phyloP scores from a whole-genome alignment of 192 early-diverging fungal genomes.

The Mortierella alpina region DNA sequence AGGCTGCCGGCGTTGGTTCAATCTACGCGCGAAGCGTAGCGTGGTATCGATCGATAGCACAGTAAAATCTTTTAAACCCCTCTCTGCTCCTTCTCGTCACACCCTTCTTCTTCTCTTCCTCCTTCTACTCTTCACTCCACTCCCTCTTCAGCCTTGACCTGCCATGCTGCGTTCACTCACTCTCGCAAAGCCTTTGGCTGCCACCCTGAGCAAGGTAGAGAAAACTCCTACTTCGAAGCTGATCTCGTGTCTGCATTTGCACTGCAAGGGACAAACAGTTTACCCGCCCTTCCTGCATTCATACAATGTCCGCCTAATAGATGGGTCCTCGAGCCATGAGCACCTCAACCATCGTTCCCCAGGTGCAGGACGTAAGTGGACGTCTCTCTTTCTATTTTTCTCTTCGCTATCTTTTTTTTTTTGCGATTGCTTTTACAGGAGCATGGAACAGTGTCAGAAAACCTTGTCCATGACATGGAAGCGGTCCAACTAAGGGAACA shows the following conservation, averaged over 20 bases:
- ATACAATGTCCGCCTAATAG: not conserved
- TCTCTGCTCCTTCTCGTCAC: slow-evolving; percentile 2
- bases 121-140: not conserved
- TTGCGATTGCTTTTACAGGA: not conserved
- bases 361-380: slow-evolving; percentile 35
- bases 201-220: slow-evolving; percentile 31
- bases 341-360: slow-evolving; percentile 29
- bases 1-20: too few species aligned
- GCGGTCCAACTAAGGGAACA: too few species aligned
- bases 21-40: too few species aligned
- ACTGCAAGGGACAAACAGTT: not conserved
- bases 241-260: not conserved
- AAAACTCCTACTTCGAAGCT: not conserved
- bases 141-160: slow-evolving; percentile 6
- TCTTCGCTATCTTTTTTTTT: not conserved
- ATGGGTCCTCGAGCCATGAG: slow-evolving; percentile 44
- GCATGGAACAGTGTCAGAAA: too few species aligned
- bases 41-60: too few species aligned
- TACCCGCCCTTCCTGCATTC: not conserved
- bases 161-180: slow-evolving; percentile 27
- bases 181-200: slow-evolving; percentile 31
- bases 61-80: not conserved
- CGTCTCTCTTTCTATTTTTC: not conserved
- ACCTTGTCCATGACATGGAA: too few species aligned
- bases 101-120: not conserved